Base-by-base conservation (phyloP, 257 asterid genomes). In the Ilex asprella region DNA sequence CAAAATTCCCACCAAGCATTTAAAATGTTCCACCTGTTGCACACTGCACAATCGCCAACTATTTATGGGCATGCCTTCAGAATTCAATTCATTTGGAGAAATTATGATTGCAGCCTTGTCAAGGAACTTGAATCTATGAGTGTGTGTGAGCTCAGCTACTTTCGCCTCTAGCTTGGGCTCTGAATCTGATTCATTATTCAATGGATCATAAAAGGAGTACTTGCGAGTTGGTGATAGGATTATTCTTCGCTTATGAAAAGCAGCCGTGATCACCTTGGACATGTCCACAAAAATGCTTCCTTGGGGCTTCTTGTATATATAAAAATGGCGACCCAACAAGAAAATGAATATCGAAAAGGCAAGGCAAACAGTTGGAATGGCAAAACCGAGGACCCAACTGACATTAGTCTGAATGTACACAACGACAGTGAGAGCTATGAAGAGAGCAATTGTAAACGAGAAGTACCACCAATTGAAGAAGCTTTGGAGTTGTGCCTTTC, bases 381-480 rank as follows among this genome's bases (percentile, higher is more conserved):
- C 77, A 30, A 78, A 87, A 29, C 97, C 97, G 0, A 78, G 31
- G 29, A 62, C 44, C 97, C 97, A 89, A 47, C 95, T 89, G 75
- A 89, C 39, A 64, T 85, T 79, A 0, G 97, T 89, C 71, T 89
- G 94, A 15, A 89, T 51, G 43, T 89, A 89, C 73, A 89, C 78
- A 12, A 87, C 95, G 1, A 64, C 79, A 0, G 91, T 82, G 63
- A 89, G 83, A 30, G 94, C 94, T 14, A 89, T 68, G 5, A 87
- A 16, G 53, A 89, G 89, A 13, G 94, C 97, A 16, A 81, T 31
- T 4, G 97, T 86, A 77, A 89, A 89, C 9, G 92, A 83, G 9
- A 89, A 74, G 70, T 83, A 89, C 97, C 97, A 89, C 97, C 94
- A 89, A 55, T 87, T 83, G 78, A 87, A 85, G 87, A 89, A 89